phyloP scores from a whole-genome alignment of 306 rosid species.

The Notholithocarpus densiflorus region DNA sequence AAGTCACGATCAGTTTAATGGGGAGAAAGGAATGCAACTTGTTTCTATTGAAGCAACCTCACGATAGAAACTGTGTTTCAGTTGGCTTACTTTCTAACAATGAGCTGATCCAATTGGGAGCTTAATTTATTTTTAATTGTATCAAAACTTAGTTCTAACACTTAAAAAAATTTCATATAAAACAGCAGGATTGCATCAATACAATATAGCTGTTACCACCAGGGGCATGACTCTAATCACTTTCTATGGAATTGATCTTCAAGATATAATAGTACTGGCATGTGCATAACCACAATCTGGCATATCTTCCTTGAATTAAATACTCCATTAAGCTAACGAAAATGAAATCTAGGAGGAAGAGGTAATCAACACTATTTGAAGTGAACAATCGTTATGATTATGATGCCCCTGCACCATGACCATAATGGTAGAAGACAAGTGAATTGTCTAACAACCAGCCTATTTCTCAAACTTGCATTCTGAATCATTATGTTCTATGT shows the following conservation, averaged over 20 bases:
- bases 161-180: background rate
- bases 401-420: background rate
- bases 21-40: background rate
- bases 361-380: background rate
- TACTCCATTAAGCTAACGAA: constrained; percentile 1
- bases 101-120: background rate
- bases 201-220: background rate
- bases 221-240: background rate
- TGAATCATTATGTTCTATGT: background rate
- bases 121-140: background rate
- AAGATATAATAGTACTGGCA: background rate
- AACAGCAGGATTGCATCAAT: background rate
- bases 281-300: background rate
- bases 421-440: background rate
- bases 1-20: background rate
- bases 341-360: background rate
- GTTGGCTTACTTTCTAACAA: background rate
- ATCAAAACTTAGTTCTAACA: background rate
- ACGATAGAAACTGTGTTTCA: background rate
- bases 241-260: background rate
- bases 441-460: background rate
- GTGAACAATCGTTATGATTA: background rate
- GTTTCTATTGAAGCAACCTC: background rate
- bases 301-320: background rate
- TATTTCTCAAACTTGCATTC: background rate